Conservation (phyloP, 2,329 filamentous ascomycete species). For the Trichoderma breve region DNA sequence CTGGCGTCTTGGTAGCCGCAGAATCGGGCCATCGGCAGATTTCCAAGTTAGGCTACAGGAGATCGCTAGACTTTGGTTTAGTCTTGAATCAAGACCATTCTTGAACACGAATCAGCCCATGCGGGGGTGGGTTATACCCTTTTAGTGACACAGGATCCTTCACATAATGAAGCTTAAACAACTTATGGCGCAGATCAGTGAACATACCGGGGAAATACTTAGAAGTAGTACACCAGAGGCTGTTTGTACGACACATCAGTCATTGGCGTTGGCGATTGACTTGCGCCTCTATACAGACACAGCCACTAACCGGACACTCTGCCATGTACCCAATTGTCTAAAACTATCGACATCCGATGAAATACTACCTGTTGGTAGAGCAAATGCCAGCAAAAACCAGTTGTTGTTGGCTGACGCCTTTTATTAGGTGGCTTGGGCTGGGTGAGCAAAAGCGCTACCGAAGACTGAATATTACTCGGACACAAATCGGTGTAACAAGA, state of each 20-base stretch:
- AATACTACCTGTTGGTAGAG: not conserved
- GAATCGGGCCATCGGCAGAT: not conserved
- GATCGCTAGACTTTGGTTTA: not conserved
- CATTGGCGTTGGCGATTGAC: not conserved
- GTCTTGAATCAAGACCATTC: not conserved
- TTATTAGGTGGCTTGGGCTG: not conserved
- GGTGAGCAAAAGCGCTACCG: not conserved
- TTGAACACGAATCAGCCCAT: not conserved
- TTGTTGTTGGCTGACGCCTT: not conserved
- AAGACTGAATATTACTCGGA: not conserved
- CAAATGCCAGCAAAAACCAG: not conserved
- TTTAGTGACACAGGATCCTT: not conserved
- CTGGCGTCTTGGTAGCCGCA: not conserved
- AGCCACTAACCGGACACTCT: fast-evolving
- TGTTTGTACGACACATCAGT: not conserved
- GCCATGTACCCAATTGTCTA: not conserved
- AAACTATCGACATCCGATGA: not conserved
- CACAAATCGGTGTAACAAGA: not conserved
- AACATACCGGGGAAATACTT: not conserved
- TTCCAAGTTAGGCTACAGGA: not conserved
- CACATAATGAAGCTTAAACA: not conserved
- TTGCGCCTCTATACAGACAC: not conserved
- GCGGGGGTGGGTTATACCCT: not conserved
- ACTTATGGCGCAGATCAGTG: too few species aligned
- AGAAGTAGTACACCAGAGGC: fast-evolving